Evolutionary conservation across 2,329 filamentous ascomycete species (phyloP).

Genomic region (Tolypocladium ovalisporum): DNA sequence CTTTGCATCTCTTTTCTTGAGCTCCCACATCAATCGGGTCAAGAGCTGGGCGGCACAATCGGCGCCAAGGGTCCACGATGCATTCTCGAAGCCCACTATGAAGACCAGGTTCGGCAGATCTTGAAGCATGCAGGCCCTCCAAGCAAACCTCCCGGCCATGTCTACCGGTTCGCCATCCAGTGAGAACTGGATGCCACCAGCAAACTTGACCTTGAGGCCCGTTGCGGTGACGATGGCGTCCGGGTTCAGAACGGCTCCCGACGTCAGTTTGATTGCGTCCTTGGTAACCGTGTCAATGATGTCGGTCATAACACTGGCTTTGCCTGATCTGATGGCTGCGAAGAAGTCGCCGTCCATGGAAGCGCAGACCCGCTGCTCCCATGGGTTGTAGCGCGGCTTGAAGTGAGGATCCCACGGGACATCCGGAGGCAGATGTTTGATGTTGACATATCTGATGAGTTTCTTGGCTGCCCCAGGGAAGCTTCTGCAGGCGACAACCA

Average conservation of each 20-base stretch:
- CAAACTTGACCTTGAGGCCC: constrained; percentile 45
- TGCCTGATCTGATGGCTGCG: constrained; percentile 24
- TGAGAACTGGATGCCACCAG: constrained; percentile 36
- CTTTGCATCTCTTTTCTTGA: constrained; percentile 30
- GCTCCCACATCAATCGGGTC: constrained; percentile 36
- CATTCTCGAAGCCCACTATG: constrained; percentile 49
- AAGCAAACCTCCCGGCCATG: constrained; percentile 35
- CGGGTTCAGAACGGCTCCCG: constrained; percentile 34
- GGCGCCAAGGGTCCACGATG: constrained; percentile 51
- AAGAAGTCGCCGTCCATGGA: constrained; percentile 36
- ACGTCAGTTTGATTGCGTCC: constrained; percentile 29
- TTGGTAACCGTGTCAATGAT: constrained; percentile 33
- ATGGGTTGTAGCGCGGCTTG: constrained; percentile 42
- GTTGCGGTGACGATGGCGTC: constrained; percentile 58
- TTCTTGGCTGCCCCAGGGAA: constrained; percentile 34
- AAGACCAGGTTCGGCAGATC: constrained; percentile 50
- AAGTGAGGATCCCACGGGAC: constrained; percentile 43
- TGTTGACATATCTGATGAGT: constrained; percentile 30
- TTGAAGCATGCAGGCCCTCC: constrained; percentile 51
- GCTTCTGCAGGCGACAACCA: constrained; percentile 34
- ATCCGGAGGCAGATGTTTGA: constrained; percentile 34
- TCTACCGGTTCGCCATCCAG: constrained; percentile 38
- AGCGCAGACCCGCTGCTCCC: constrained; percentile 60
- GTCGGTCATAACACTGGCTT: constrained; percentile 31
- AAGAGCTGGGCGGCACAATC: constrained; percentile 41